Evolutionary conservation across 2,329 filamentous ascomycete genomes (phyloP), one percentile per base, ranked within the genome.

Genomic region (Xylaria sp.): DNA sequence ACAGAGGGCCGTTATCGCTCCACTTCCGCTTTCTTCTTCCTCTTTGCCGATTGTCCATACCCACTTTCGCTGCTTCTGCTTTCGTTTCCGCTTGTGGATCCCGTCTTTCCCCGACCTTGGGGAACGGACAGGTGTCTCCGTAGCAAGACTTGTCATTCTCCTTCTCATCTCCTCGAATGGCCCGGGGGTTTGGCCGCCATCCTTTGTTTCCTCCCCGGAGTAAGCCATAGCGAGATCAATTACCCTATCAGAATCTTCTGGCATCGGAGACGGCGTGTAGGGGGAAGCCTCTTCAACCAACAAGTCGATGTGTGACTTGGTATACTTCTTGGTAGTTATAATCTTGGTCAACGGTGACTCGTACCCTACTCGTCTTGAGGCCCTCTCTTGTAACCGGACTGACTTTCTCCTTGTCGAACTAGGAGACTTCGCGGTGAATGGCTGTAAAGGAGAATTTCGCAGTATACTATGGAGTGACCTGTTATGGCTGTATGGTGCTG

Each of bases 21-120:
- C 80, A 37, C 58, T 79, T 77, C 50, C 80, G 14, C 79, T 77
- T 7, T 80, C 76, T 4, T 75, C 76, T 1, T 75, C 76, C 1
- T 84, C 83, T 61, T 82, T 80, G 2, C 83, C 84, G 46, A 89
- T 88, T 1, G 87, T 89, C 87, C 87, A 89, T 37, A 87, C 84
- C 87, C 87, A 89, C 45, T 83, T 83, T 12, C 86, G 78, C 74
- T 84, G 87, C 80, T 87, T 88, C 67, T 89, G 87, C 71, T 78
- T 79, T 33, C 77, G 75, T 72, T 81, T 86, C 9, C 82, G 78
- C 72, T 86, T 87, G n/a, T 81, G 79, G 50, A 84, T 77, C 2
- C 81, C 81, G 0, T 76, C 78, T 4, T 75, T 68, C 1, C 76
- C 71, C 3, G 77, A 73, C 1, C 76, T 71, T 3, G 77, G 74